These are phyloP conservation scores for Ophiostoma tasmaniense DNA, from an alignment of 2,329 filamentous ascomycete species.

Conservation along the genomic window DNA sequence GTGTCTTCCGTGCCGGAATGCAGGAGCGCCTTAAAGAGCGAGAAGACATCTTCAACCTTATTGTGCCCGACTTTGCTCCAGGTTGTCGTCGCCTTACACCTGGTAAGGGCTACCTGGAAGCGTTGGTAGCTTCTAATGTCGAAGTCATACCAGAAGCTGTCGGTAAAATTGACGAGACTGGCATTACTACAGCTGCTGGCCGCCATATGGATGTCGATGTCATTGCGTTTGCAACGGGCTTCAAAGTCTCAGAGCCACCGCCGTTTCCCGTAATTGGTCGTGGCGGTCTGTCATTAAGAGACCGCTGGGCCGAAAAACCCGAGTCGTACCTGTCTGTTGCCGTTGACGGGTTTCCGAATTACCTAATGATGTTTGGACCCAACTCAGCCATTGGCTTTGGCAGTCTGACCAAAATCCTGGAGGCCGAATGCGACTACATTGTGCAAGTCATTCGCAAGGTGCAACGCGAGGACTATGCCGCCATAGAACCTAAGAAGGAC, in stretches of 20 bases:
- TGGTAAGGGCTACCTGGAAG: slow-evolving; percentile 39
- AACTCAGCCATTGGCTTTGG: slow-evolving; percentile 41
- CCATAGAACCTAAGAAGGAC: slow-evolving; percentile 36
- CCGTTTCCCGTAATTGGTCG: slow-evolving; percentile 35
- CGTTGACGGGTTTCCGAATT: slow-evolving; percentile 41
- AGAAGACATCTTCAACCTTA: slow-evolving; percentile 35
- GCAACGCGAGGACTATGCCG: slow-evolving; percentile 37
- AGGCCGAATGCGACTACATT: slow-evolving; percentile 41
- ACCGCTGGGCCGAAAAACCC: slow-evolving; percentile 33
- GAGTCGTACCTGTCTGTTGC: slow-evolving; percentile 39
- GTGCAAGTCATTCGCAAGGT: slow-evolving; percentile 39
- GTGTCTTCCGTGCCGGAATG: slow-evolving; percentile 33
- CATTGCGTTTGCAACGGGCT: slow-evolving; percentile 42
- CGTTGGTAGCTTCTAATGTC: slow-evolving; percentile 35
- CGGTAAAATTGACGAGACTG: slow-evolving; percentile 28
- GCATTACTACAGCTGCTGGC: slow-evolving; percentile 25
- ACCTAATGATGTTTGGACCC: slow-evolving; percentile 41
- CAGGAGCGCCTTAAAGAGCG: slow-evolving; percentile 32
- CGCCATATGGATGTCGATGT: slow-evolving; percentile 31
- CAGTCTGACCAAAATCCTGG: slow-evolving; percentile 38
- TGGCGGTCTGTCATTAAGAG: slow-evolving; percentile 29
- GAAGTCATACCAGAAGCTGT: slow-evolving; percentile 32
- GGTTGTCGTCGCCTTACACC: slow-evolving; percentile 40
- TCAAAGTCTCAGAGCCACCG: slow-evolving; percentile 33
- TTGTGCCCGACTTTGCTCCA: slow-evolving; percentile 36